Base-by-base conservation (phyloP, 2,329 filamentous ascomycete species). In the Cladosporium sphaerospermum region DNA sequence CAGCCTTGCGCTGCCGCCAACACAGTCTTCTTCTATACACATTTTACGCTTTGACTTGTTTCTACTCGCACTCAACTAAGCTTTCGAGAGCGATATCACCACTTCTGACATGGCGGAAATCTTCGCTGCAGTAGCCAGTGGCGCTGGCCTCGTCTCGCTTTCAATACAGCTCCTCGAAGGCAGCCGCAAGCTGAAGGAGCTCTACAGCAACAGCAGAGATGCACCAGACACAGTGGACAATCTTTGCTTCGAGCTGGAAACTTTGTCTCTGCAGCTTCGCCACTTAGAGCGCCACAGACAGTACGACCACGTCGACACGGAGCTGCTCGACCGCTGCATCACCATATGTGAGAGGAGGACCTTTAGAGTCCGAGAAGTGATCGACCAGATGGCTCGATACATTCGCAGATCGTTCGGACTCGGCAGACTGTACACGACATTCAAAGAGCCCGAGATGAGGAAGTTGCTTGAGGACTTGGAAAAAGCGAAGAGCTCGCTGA, bases 121-220 rank as follows among this genome's bases (percentile, higher is more conserved):
- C 18, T 42, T 58, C 18, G 54, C 44, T 16, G 54, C 49, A 4
- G 45, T 56, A 2, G 42, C 54, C 33, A 45, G 56, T 13, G 54
- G 45, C 4, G 51, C 47, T 18, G 56, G 56, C 10, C 46, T 56
- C 9, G 52, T 47, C 28, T 52, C 51, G 3, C 43, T 54, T 9
- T 48, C 33, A 3, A 16, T 56, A 3, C 56, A 58, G 32, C 40
- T 58, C n/a, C 31, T 39, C 3, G 54, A 56, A 8, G 47, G 54
- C 28, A 40, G 42, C n/a, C 18, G 19, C 37, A 54, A 58, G 32
- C 43, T 58, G 5, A 46, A 45, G 16, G 34, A 19, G 11, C 47
- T 58, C n/a, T 42, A 48, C 23, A 52, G 56, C 11, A 54, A 45
- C 11, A 37, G 33, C 3, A 19, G 33, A 16, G 34, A 52, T 3